Evolutionary conservation across 495 filamentous ascomycete species (phyloP).

Genomic region (Neurospora hispaniola): DNA sequence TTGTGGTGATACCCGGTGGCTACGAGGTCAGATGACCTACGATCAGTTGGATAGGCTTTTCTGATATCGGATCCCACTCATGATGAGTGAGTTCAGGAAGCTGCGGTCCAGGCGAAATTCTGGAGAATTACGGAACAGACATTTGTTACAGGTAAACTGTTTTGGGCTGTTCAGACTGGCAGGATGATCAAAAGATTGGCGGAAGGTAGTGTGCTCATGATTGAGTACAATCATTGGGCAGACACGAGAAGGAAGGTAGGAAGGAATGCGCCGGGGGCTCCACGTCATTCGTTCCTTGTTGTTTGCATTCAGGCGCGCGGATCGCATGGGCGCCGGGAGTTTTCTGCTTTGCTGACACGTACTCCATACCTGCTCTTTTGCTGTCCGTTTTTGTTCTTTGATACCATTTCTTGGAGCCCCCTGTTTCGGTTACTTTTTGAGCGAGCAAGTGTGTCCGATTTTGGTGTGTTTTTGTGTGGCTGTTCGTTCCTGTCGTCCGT

Average conservation of each 20-base stretch:
- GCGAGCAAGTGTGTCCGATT: not conserved
- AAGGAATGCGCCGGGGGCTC: not conserved
- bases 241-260: not conserved
- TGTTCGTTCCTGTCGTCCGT: not conserved
- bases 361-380: not conserved
- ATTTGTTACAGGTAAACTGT: not conserved
- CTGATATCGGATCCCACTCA: not conserved
- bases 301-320: not conserved
- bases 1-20: not conserved
- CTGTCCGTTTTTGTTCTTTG: not conserved
- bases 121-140: not conserved
- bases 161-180: not conserved
- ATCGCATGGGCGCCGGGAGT: not conserved
- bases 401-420: not conserved
- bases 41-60: not conserved
- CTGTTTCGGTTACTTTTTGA: not conserved
- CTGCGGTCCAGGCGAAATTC: not conserved
- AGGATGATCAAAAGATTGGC: not conserved
- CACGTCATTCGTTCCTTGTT: not conserved
- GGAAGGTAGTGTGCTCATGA: not conserved
- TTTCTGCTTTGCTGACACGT: not conserved
- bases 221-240: not conserved
- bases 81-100: not conserved
- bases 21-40: not conserved
- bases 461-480: not conserved